These are phyloP conservation scores for Saccharum officinarum DNA, from an alignment of 176 grass and related monocot genomes.

Conservation along the genomic window DNA sequence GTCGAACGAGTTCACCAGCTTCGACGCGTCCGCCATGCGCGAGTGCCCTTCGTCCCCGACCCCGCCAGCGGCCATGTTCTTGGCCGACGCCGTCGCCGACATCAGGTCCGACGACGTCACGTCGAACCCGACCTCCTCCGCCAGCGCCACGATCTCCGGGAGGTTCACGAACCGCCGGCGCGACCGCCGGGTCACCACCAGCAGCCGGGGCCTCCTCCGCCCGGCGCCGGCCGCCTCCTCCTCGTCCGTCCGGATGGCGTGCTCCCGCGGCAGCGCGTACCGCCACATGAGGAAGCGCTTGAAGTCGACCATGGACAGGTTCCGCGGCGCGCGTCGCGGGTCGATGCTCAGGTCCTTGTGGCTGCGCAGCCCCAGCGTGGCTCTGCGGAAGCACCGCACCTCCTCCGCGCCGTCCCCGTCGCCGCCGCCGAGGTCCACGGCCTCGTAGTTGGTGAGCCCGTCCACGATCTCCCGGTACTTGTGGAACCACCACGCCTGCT, in stretches of 20 bases:
- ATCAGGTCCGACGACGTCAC: conserved; percentile 50
- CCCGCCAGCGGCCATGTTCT: rapidly evolving
- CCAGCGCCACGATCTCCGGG: conserved; percentile 43
- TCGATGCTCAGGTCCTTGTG: conserved; percentile 71
- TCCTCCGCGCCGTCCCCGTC: background rate
- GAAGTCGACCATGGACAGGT: conserved; percentile 66
- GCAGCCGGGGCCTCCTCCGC: conserved; percentile 31
- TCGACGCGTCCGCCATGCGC: conserved; percentile 21
- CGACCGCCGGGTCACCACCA: conserved; percentile 47
- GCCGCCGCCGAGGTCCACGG: conserved; percentile 40
- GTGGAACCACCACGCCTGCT: conserved; percentile 60
- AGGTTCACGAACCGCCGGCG: conserved; percentile 63
- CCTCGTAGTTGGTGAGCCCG: conserved; percentile 52
- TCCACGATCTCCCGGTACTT: conserved; percentile 61
- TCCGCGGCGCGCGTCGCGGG: conserved; percentile 52
- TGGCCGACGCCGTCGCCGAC: background rate
- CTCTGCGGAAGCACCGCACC: conserved; percentile 55
- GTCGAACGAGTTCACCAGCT: conserved; percentile 68
- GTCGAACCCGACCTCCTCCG: conserved; percentile 65
- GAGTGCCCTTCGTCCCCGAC: background rate
- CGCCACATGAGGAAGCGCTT: conserved; percentile 59
- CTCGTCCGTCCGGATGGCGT: conserved; percentile 42
- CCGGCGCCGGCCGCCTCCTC: background rate
- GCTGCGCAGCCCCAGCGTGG: conserved; percentile 45
- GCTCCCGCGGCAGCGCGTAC: conserved; percentile 53